Evolutionary conservation across 2,329 filamentous ascomycete species (phyloP).

Genomic region (Clonostachys byssicola): DNA sequence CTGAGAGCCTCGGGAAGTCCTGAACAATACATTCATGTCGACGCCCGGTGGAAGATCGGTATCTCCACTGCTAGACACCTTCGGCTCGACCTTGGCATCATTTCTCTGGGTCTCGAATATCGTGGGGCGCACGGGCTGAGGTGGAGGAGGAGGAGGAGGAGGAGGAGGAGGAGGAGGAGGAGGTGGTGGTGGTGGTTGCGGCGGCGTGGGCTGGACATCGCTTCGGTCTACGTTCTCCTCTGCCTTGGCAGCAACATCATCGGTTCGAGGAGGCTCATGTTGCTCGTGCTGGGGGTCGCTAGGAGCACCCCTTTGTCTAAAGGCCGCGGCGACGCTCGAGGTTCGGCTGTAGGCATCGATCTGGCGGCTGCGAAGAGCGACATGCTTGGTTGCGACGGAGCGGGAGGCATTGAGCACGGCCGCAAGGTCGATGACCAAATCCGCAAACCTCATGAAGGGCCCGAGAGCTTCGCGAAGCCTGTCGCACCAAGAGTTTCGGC

Average conservation of each 20-base stretch:
- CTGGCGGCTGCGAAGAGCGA: conserved; percentile 52
- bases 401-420: conserved; percentile 67
- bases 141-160: too few species aligned
- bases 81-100: background rate
- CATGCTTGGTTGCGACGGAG: conserved; percentile 60
- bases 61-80: conserved; percentile 10
- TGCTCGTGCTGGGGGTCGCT: background rate
- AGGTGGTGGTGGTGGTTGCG: background rate
- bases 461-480: conserved; percentile 1
- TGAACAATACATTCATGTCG: conserved; percentile 40
- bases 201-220: background rate
- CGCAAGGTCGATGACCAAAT: conserved; percentile 64
- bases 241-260: background rate
- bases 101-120: background rate
- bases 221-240: background rate
- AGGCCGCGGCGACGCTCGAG: conserved; percentile 33
- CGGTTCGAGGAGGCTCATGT: background rate
- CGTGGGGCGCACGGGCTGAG: background rate
- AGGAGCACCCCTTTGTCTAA: conserved; percentile 17
- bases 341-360: conserved; percentile 43
- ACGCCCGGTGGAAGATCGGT: conserved; percentile 31
- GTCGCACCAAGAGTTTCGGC: too few species aligned
- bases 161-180: too few species aligned
- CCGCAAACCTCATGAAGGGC: conserved; percentile 54
- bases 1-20: conserved; percentile 37